phyloP scores from a whole-genome alignment of 345 rosid genomes.

The Carallia brachiata region DNA sequence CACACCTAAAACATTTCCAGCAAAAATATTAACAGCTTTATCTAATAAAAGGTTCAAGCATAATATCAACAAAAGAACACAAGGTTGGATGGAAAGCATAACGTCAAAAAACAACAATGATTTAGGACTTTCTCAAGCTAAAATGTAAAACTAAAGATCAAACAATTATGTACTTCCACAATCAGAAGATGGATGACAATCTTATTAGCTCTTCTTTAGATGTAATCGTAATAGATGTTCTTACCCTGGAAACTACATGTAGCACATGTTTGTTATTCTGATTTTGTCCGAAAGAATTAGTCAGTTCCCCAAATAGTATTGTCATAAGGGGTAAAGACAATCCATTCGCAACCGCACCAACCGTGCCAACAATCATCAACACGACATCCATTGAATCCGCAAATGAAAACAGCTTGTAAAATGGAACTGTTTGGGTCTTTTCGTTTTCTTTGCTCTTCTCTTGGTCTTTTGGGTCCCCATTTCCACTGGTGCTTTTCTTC shows the following conservation, averaged over 20 bases:
- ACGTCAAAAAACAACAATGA: not conserved
- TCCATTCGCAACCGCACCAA: constrained; percentile 76
- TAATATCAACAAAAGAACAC: too few relatives aligned
- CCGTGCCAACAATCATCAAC: constrained; percentile 65
- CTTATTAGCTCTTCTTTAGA: not conserved
- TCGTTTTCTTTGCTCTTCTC: constrained; percentile 45
- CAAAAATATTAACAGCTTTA: too few relatives aligned
- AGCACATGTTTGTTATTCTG: constrained; percentile 41
- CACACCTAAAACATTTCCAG: constrained; percentile 45
- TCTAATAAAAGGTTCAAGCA: too few relatives aligned
- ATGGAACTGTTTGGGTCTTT: constrained; percentile 58
- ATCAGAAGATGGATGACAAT: not conserved
- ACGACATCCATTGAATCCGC: constrained; percentile 59
- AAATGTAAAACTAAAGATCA: not conserved
- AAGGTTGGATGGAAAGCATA: too few relatives aligned
- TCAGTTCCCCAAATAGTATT: constrained; percentile 61
- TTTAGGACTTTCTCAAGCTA: not conserved
- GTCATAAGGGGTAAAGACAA: constrained; percentile 73
- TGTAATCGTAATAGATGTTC: not conserved
- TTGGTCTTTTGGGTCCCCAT: constrained; percentile 20
- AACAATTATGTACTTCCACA: not conserved
- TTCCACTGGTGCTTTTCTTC: constrained; percentile 13
- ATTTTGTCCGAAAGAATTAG: constrained; percentile 64
- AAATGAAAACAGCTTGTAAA: constrained; percentile 69
- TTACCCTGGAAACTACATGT: constrained; percentile 56